A percentile compares a stretch with the other conserved stretches of the same genome.
phyloP scores from a whole-genome alignment of 306 rosid genomes.

The Quillaja saponaria region DNA sequence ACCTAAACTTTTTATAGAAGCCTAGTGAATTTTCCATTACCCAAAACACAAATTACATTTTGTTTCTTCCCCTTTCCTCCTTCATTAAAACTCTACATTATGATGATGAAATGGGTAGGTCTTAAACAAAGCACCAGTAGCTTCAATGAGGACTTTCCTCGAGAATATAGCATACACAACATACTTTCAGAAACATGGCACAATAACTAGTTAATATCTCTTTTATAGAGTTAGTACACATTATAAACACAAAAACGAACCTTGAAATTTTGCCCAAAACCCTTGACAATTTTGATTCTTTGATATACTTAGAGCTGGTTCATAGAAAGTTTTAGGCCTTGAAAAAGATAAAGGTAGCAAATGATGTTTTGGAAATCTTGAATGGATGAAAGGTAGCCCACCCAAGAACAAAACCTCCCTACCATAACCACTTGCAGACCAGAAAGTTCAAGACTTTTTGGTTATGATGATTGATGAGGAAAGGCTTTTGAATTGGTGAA shows the following conservation, averaged over 20 bases:
- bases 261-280: conserved; percentile 51
- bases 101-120: conserved; percentile 1
- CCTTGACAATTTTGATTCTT: conserved; percentile 20
- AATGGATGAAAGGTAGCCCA: conserved; percentile 27
- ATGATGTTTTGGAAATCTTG: conserved; percentile 34
- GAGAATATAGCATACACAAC: conserved; percentile 20
- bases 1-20: conserved; percentile 6
- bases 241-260: conserved; percentile 27
- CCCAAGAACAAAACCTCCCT: conserved; percentile 42
- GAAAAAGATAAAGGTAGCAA: conserved; percentile 35
- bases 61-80: conserved; percentile 8
- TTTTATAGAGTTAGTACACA: neutral
- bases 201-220: conserved; percentile 8
- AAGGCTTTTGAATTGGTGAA: too few species aligned
- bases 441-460: neutral
- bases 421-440: conserved; percentile 34
- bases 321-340: conserved; percentile 34
- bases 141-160: conserved; percentile 30
- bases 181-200: neutral
- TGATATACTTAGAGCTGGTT: conserved; percentile 28
- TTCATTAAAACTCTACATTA: neutral
- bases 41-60: neutral
- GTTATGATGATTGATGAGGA: too few species aligned
- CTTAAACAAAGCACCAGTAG: neutral
- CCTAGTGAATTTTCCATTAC: neutral